Base-by-base conservation (phyloP, 768 basidiomycete genomes). In the Amanita brunnescens region DNA sequence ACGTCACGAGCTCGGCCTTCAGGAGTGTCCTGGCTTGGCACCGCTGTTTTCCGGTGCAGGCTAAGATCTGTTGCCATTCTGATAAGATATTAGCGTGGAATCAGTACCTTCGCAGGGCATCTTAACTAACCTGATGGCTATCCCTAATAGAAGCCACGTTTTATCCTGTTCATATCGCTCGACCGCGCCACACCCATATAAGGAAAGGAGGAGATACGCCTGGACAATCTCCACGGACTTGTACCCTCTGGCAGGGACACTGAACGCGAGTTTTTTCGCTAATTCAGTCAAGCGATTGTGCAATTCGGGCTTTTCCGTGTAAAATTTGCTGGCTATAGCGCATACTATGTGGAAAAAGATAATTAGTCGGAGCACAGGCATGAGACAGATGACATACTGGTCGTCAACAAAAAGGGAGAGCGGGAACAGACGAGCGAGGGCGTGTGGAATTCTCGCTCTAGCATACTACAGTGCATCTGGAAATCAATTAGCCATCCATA, bases 21-120 rank as follows among this genome's bases (percentile, higher is more conserved):
- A n/a, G 83, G 73, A 1, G 85, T 83, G 54, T 91, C 85, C 20
- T 75, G 72, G 56, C 73, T 79, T 18, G 70, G 67, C 37, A 76
- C 65, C 1, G 74, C 71, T 6, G 87, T 86, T 64, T 95, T 94
- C 49, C 94, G 83, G 63, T 98, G 94, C 50, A 99, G 68, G 64
- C 97, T 98, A 30, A 99, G 71, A 67, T 99, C 96, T 12, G 89
- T 95, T 8, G 87, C 96, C 88, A 96, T 93, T 49, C 94, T 91
- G 59, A 34, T 14, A 26, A 14, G 32, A 51, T 30, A 35, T 42
- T 14, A 44, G 41, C 29, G 24, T 32, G 21, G 41, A 33, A 16
- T 32, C 29, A 9, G 4, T 8, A 6, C 16, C 8, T 21, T 26
- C n/a, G 54, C 23, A 2, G 42, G 34, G 30, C 21, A 49, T 33